Base-by-base conservation (phyloP, 2,329 filamentous ascomycete genomes). In the Pseudonectria buxi region DNA sequence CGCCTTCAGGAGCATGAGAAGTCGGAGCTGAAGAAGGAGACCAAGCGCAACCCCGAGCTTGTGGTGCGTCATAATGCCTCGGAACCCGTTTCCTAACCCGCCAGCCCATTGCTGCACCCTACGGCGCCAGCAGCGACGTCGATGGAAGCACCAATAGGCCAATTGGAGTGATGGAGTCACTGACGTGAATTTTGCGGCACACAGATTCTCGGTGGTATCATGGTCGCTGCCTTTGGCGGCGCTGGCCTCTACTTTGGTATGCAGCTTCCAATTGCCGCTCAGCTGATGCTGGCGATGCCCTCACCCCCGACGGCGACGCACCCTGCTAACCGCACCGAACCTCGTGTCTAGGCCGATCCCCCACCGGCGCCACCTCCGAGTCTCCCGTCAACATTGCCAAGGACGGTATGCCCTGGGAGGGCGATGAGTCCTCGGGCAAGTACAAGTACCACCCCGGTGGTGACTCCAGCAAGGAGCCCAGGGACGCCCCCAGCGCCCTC, bases 401-500 rank as follows among this genome's bases (percentile, higher is more conserved):
- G 55, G 75, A 75, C 62, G 81, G 83, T 57, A 94, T 94, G 83
- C 90, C 92, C 45, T 98, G 92, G 92, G 83, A 98, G 67, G 75
- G 75, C 42, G 78, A 75, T 41, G 64, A 71, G 44, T 55, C 65
- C 47, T 69, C 39, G 35, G 78, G 80, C 60, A 84, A 86, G 65
- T 78, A 81, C 74, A 74, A 80, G 64, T 87, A 87, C 69, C 78
- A 86, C 72, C 89, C 89, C 40, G 85, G 86, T 54, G 92, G 89
- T 54, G 86, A 96, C 68, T 67, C 74, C 58, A 80, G 58, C 65
- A 72, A 81, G 58, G 68, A 77, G 44, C 83, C 85, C 62, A 87
- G 83, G 71, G 86, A 95, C 57, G 92, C 92, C 43, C 92, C 92
- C 49, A 94, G 86, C 64, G 92, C 92, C 46, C 70, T 98, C 67